Evolutionary conservation across 2,329 filamentous ascomycete genomes (phyloP), one percentile per base, ranked within the genome.

Genomic region (Juglanconis sp.): DNA sequence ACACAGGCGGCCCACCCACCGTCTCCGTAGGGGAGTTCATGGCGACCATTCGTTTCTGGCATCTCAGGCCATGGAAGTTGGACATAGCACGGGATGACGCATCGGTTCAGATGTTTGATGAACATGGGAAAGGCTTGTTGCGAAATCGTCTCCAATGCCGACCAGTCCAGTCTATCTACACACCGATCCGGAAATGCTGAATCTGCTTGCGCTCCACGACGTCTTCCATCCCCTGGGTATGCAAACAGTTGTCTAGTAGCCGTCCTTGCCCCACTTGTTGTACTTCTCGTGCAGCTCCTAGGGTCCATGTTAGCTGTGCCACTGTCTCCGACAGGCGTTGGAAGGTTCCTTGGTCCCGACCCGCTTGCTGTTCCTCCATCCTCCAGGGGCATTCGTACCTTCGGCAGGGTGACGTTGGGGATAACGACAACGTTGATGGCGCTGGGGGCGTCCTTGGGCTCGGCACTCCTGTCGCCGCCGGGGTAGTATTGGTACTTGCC

Each of bases 221-320:
- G 17, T 62, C 56, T 50, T 38, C n/a, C 53, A 42, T 44, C 42
- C 10, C 50, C 44, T 31, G 15, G 15, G 11, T 42, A 30, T 17
- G 40, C 34, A 44, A 59, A 38, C 13, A 42, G 8, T 17, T 10
- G 55, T 72, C 73, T 81, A 91, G 79, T 90, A 98, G 69, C 92
- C 93, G 68, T 98, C 95, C 87, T 98, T 98, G 77, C 95, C 95
- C 87, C 91, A 98, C 85, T 99, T 99, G 90, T 99, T 99, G 87
- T 89, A 98, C 81, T 89, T 90, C 70, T 99, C 95, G 81, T 99
- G 95, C 66, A 97, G 86, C 71, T 89, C 84, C 91, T 96, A 70
- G 60, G 53, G 38, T 34, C 31, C n/a, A 9, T 40, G 59, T 65
- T 13, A 68, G 62, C 62, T 42, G 48, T 49, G 36, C 49, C 63